A percentile compares a stretch with the other conserved stretches of the same genome.
Evolutionary conservation across 257 asterid species (phyloP).

Genomic region (Nicotiana benthamiana): DNA sequence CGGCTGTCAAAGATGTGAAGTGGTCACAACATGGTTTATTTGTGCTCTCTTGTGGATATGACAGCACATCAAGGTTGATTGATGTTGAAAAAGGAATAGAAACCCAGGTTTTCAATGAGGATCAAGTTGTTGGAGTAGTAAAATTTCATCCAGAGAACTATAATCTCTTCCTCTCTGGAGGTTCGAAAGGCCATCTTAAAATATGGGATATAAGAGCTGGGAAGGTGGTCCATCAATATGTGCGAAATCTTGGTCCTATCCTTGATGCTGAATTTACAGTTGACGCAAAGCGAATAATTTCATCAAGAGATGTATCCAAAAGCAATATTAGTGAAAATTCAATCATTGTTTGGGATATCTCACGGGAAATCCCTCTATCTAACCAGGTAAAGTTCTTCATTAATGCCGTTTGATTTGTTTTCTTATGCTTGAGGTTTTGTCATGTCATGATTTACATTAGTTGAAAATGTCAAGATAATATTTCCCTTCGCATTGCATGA

Average conservation of each 20-base stretch:
- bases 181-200: slow-evolving; percentile 75
- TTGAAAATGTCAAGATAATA: background rate
- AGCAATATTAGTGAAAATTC: slow-evolving; percentile 84
- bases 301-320: slow-evolving; percentile 75
- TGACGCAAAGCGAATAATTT: slow-evolving; percentile 64
- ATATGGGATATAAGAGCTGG: slow-evolving; percentile 83
- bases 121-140: slow-evolving; percentile 71
- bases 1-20: slow-evolving; percentile 83
- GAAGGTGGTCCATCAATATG: slow-evolving; percentile 60
- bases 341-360: slow-evolving; percentile 82
- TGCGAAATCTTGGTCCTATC: slow-evolving; percentile 66
- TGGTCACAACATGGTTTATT: slow-evolving; percentile 73
- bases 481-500: background rate
- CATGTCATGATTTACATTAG: background rate
- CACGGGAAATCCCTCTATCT: slow-evolving; percentile 74
- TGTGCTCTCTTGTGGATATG: slow-evolving; percentile 90
- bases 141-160: slow-evolving; percentile 61
- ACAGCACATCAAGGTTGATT: slow-evolving; percentile 71
- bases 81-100: slow-evolving; percentile 72
- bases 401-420: background rate
- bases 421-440: background rate
- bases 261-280: slow-evolving; percentile 74
- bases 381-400: slow-evolving; percentile 52
- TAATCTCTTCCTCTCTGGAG: slow-evolving; percentile 82
- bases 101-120: slow-evolving; percentile 63